A percentile compares a stretch with the other conserved stretches of the same genome.
phyloP scores from a whole-genome alignment of 345 rosid genomes.

The Durio zibethinus region DNA sequence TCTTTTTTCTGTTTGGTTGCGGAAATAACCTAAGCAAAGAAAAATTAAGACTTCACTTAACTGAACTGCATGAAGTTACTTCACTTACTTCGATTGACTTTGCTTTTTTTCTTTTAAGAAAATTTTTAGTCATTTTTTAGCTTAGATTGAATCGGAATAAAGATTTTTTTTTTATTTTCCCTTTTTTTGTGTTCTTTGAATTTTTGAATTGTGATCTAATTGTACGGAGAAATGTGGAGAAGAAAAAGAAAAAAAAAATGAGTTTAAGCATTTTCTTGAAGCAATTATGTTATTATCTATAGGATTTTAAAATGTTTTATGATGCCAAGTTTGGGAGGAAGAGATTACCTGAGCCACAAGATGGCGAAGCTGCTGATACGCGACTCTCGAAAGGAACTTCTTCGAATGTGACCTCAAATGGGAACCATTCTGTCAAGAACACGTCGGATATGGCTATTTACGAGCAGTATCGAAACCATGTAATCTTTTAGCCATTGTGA shows the following conservation, averaged over 20 bases:
- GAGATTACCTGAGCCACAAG: slow-evolving; percentile 42
- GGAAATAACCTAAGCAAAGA: background rate
- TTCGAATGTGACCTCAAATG: slow-evolving; percentile 32
- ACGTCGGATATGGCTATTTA: slow-evolving; percentile 61
- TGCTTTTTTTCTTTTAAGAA: background rate
- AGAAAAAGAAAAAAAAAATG: background rate
- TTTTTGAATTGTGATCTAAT: slow-evolving; percentile 4
- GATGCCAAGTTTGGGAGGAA: slow-evolving; percentile 94
- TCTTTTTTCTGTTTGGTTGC: background rate
- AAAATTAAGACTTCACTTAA: background rate
- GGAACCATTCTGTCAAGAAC: slow-evolving; percentile 43
- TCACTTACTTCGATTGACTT: background rate
- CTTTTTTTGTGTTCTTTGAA: background rate
- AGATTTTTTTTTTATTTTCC: background rate
- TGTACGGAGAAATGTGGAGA: background rate
- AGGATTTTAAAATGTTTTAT: slow-evolving; percentile 76
- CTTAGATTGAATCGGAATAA: background rate
- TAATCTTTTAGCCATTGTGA: slow-evolving; percentile 8
- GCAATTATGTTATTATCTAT: slow-evolving; percentile 31
- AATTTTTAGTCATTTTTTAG: background rate
- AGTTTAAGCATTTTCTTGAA: slow-evolving; percentile 35
- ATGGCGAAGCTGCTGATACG: slow-evolving; percentile 37
- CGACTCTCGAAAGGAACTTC: slow-evolving; percentile 29
- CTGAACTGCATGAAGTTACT: background rate
- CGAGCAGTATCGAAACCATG: slow-evolving; percentile 68